Percentiles rank a stretch among this genome's conserved stretches.
phyloP scores from a whole-genome alignment of 2,329 filamentous ascomycete species.

The Aureobasidium sp. region DNA sequence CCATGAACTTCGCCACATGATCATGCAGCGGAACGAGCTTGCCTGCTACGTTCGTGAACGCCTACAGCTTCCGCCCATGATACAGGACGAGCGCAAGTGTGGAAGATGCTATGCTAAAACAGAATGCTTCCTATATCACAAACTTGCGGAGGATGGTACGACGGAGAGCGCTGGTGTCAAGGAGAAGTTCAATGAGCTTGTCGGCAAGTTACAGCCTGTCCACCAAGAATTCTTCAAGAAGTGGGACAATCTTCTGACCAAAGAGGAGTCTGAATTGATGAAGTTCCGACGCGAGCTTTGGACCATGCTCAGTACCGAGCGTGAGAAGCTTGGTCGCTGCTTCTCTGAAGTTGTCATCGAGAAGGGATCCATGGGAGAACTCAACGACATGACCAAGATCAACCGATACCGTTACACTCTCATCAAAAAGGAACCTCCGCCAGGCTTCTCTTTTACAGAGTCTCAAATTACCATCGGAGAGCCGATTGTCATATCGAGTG shows the following conservation, averaged over 20 bases:
- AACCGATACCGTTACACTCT: conserved; percentile 87
- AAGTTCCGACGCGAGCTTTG: conserved; percentile 84
- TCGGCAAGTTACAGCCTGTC: conserved; percentile 47
- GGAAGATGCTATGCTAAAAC: conserved; percentile 83
- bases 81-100: conserved; percentile 73
- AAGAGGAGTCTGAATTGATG: conserved; percentile 85
- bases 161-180: conserved; percentile 73
- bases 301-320: conserved; percentile 86
- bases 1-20: conserved; percentile 88
- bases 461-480: conserved; percentile 83
- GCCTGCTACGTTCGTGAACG: conserved; percentile 77
- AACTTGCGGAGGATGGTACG: conserved; percentile 73
- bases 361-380: conserved; percentile 62
- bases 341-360: conserved; percentile 83
- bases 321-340: conserved; percentile 80
- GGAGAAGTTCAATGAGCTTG: conserved; percentile 71
- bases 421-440: conserved; percentile 52
- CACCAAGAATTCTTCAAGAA: conserved; percentile 74
- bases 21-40: conserved; percentile 87
- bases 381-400: conserved; percentile 59
- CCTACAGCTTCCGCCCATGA: conserved; percentile 75
- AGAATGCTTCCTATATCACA: conserved; percentile 88
- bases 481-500: conserved; percentile 92
- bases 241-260: conserved; percentile 88
- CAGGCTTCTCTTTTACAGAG: conserved; percentile 75